phyloP scores from a whole-genome alignment of 2,329 filamentous ascomycete genomes.

The Trichoderma semiorbis region DNA sequence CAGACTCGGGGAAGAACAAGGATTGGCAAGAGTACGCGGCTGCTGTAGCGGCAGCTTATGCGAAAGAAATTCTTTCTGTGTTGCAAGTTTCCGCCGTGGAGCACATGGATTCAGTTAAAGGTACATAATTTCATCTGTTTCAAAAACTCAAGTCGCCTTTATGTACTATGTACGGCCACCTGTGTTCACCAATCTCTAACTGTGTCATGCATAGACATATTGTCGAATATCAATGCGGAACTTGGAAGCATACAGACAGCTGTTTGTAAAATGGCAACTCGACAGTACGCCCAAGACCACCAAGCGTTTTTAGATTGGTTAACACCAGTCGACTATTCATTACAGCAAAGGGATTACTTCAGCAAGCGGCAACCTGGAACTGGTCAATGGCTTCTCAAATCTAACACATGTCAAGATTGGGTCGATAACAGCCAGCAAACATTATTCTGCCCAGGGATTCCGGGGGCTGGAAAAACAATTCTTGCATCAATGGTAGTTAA shows the following conservation, averaged over 20 bases:
- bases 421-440: not conserved
- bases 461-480: not conserved
- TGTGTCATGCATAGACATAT: not conserved
- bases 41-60: conserved; percentile 30
- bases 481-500: not conserved
- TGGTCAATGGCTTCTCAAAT: not conserved
- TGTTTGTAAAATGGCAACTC: not conserved
- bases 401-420: not conserved
- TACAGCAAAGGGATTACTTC: not conserved
- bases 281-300: not conserved
- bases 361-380: not conserved
- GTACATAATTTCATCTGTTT: not conserved
- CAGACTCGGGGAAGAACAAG: conserved; percentile 38
- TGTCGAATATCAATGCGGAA: not conserved
- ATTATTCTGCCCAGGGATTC: not conserved
- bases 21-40: conserved; percentile 36
- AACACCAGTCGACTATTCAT: not conserved
- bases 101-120: not conserved
- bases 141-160: not conserved
- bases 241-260: no score
- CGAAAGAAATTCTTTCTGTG: conserved; percentile 21
- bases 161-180: not conserved
- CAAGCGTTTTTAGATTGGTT: not conserved
- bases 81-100: not conserved
- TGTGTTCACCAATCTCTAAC: not conserved